A percentile compares a stretch with the other conserved stretches of the same genome.
Conservation (phyloP, 768 basidiomycete species). For the Boletus sp. region DNA sequence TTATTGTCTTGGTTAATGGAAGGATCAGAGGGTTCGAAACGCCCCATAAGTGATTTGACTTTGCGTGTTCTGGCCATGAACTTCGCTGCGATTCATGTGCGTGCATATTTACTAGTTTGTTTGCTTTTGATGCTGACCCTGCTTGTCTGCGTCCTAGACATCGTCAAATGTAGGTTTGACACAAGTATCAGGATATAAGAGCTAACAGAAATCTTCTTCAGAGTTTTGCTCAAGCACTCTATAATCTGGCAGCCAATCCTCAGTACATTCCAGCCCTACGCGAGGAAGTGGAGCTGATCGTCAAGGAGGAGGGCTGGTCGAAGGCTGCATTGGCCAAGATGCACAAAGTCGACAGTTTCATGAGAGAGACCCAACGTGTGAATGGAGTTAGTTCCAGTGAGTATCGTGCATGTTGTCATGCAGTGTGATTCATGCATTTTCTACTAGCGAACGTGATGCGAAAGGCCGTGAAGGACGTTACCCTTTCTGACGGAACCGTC, state of each 20-base stretch:
- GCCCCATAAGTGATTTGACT: constrained; percentile 20
- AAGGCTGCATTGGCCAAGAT: constrained; percentile 15
- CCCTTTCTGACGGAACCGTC: constrained; percentile 37
- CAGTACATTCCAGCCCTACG: constrained; percentile 15
- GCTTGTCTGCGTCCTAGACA: neutral
- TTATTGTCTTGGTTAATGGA: constrained; percentile 35
- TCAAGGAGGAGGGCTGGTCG: constrained; percentile 19
- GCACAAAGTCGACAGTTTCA: constrained; percentile 19
- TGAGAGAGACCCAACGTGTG: constrained; percentile 26
- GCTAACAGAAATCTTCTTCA: neutral
- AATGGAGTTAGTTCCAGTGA: constrained; percentile 28
- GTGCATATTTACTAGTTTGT: neutral
- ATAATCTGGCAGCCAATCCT: constrained; percentile 11
- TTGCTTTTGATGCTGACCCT: neutral
- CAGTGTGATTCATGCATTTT: neutral
- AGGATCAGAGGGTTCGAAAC: constrained; percentile 14
- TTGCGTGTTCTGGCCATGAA: constrained; percentile 15
- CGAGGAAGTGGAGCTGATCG: constrained; percentile 13
- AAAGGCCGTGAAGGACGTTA: constrained; percentile 11
- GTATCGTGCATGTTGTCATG: neutral
- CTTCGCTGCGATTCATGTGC: constrained; percentile 25
- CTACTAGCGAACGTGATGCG: constrained; percentile 6
- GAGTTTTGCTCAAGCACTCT: constrained; percentile 12
- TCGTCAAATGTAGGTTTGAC: constrained; percentile 8
- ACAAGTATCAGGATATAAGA: too few species aligned